Evolutionary conservation across 345 rosid genomes (phyloP).

Genomic region (Lepidium aucheri): DNA sequence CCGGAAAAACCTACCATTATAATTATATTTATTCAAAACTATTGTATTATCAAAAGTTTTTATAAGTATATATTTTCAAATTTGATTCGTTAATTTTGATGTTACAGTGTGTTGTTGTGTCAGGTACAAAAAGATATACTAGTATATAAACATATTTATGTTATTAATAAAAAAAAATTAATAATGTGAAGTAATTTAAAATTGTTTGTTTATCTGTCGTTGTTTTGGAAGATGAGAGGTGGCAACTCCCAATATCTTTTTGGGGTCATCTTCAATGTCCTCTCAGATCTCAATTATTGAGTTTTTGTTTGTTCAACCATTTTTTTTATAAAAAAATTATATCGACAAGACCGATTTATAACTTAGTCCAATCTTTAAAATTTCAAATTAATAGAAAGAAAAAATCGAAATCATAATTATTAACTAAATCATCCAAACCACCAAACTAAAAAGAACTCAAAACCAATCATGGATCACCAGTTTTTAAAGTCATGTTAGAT

Average conservation of each 20-base stretch:
- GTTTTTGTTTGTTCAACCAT: not conserved
- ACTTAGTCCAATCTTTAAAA: too few species aligned
- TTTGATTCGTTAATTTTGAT: not conserved
- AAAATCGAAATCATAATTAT: too few species aligned
- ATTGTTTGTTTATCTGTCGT: slow-evolving; percentile 21
- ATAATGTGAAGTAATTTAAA: not conserved
- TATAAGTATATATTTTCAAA: not conserved
- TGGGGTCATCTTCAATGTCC: slow-evolving; percentile 26
- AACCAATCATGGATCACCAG: too few species aligned
- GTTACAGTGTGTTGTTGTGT: slow-evolving; percentile 15
- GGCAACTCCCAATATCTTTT: slow-evolving; percentile 30
- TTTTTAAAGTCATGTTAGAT: slow-evolving; percentile 23
- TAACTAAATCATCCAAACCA: too few species aligned
- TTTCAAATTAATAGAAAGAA: too few species aligned
- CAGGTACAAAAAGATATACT: not conserved
- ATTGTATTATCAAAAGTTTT: not conserved
- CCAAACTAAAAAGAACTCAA: too few species aligned
- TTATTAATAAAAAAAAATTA: not conserved
- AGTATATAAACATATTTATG: not conserved
- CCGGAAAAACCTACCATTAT: not conserved
- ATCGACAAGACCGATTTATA: too few species aligned
- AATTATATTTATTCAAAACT: not conserved
- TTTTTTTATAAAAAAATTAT: too few species aligned
- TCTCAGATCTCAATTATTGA: slow-evolving; percentile 32
- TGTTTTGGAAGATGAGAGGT: slow-evolving; percentile 22